phyloP scores from a whole-genome alignment of 2,329 filamentous ascomycete genomes.

The Alternaria brassicae region DNA sequence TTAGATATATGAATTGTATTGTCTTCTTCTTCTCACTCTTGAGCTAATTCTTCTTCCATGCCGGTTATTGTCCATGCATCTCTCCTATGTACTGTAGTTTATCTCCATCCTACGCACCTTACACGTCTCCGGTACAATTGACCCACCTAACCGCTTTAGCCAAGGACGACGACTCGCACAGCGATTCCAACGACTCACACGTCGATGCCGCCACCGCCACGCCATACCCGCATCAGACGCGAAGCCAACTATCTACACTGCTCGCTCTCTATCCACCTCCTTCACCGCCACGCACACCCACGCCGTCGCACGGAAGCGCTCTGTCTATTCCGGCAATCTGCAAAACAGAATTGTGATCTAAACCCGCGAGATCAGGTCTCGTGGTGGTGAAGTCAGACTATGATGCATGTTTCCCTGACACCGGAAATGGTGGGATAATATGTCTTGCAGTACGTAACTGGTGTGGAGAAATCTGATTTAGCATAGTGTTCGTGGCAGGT shows the following conservation, averaged over 20 bases:
- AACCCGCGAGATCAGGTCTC: neutral
- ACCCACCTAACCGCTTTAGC: too few species aligned
- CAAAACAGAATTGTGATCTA: neutral
- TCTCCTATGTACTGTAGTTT: neutral
- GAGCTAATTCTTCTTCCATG: too few species aligned
- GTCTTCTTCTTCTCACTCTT: neutral
- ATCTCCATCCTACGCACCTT: too few species aligned
- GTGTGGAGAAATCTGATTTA: too few species aligned
- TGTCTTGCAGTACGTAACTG: too few species aligned
- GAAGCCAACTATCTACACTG: slow-evolving; percentile 18
- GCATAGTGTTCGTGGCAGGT: too few species aligned
- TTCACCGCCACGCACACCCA: neutral
- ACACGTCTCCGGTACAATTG: too few species aligned
- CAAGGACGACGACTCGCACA: too few species aligned
- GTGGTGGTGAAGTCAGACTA: neutral
- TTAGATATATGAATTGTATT: neutral
- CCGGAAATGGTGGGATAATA: neutral
- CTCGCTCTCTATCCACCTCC: slow-evolving; percentile 2
- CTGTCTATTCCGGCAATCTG: too few species aligned
- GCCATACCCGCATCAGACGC: slow-evolving; percentile 1
- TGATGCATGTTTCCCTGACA: neutral
- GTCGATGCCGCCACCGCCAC: neutral
- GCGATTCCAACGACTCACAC: neutral
- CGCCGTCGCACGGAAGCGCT: too few species aligned
- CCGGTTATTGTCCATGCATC: neutral